These are phyloP conservation scores for Wickerhamiella siamensis DNA, from an alignment of 805 yeast species.

Conservation along the genomic window DNA sequence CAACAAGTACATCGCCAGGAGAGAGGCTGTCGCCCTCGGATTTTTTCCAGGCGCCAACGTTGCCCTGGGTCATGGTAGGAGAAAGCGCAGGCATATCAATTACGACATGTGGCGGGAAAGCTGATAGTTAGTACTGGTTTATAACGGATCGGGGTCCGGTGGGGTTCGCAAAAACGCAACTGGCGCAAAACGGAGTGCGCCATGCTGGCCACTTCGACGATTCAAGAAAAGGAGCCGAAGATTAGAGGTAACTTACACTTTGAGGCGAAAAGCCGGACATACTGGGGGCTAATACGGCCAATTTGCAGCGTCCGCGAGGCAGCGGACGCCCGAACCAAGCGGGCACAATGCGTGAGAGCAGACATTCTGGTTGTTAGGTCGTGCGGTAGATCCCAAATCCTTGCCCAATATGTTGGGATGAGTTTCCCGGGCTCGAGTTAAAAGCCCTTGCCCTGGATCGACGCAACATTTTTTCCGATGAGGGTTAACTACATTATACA, in stretches of 20 bases:
- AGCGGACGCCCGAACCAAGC: conserved; percentile 4
- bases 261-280: conserved; percentile 26
- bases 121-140: conserved; percentile 2
- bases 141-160: too few relatives aligned
- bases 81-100: conserved; percentile 97
- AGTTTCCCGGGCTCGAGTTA: not conserved
- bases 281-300: conserved; percentile 7
- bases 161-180: too few relatives aligned
- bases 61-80: conserved; percentile 99
- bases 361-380: conserved; percentile 2
- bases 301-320: not conserved
- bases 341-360: conserved; percentile 4
- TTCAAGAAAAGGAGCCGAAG: not conserved
- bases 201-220: not conserved
- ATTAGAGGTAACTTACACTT: conserved; percentile 22
- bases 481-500: too few relatives aligned
- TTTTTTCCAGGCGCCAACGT: conserved; percentile 80
- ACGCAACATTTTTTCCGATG: not conserved
- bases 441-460: not conserved
- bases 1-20: conserved; percentile 93
- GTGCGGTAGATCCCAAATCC: not conserved
- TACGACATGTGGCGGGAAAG: conserved; percentile 71
- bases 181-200: too few relatives aligned
- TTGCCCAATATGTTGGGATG: not conserved
- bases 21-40: conserved; percentile 71